These are phyloP conservation scores for Neoarthrinium moseri DNA, from an alignment of 2,329 filamentous ascomycete species.

Conservation along the genomic window DNA sequence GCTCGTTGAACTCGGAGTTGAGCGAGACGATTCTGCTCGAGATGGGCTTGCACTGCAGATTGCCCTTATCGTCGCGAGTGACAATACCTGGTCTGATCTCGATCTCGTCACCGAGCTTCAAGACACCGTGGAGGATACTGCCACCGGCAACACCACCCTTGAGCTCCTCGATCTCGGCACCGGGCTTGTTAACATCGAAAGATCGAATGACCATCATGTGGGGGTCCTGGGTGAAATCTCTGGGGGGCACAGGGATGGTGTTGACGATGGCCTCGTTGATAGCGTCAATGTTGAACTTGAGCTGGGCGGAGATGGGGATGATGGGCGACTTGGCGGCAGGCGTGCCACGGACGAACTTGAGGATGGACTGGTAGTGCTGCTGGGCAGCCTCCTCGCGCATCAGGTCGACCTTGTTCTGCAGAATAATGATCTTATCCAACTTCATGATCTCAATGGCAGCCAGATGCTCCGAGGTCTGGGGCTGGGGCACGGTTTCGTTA, in stretches of 20 bases:
- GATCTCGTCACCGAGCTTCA: conserved; percentile 97
- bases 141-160: conserved; percentile 99
- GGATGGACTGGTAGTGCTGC: conserved; percentile 93
- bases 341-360: conserved; percentile 97
- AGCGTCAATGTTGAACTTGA: conserved; percentile 99
- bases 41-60: conserved; percentile 95
- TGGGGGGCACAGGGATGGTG: conserved; percentile 86
- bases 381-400: conserved; percentile 95
- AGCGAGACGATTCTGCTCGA: conserved; percentile 93
- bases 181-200: conserved; percentile 99
- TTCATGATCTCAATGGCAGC: conserved; percentile 99
- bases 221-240: conserved; percentile 88
- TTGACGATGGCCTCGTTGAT: conserved; percentile 95
- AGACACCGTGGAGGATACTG: conserved; percentile 90
- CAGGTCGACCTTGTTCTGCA: conserved; percentile 99
- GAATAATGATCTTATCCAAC: conserved; percentile 97
- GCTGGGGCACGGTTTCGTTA: conserved; percentile 97
- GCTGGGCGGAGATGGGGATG: conserved; percentile 94
- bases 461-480: conserved; percentile 97
- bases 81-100: conserved; percentile 99
- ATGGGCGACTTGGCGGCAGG: conserved; percentile 93
- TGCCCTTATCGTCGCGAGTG: conserved; percentile 88
- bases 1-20: conserved; percentile 96
- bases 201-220: conserved; percentile 99
- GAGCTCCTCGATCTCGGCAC: conserved; percentile 96